These are phyloP conservation scores for Wallacemonas sp. DNA, from an alignment of 208 protist genomes.

Conservation along the genomic window DNA sequence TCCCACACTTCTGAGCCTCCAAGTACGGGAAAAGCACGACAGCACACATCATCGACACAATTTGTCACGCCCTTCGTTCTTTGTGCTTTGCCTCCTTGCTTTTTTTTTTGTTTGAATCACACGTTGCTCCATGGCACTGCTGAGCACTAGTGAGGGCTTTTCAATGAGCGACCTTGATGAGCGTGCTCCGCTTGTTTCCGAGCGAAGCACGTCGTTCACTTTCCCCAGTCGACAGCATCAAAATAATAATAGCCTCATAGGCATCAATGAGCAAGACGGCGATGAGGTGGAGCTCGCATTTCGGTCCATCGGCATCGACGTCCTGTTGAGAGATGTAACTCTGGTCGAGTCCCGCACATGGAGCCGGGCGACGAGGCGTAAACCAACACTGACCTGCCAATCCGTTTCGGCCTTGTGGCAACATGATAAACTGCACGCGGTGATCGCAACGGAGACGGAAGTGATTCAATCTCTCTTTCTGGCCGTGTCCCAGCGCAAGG, in stretches of 20 bases:
- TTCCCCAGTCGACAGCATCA: not conserved
- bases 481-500: conserved; percentile 28
- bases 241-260: not conserved
- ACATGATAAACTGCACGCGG: conserved; percentile 36
- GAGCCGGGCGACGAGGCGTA: conserved; percentile 19
- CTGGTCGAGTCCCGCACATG: conserved; percentile 25
- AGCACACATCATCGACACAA: too few species aligned
- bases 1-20: too few species aligned
- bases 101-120: too few species aligned
- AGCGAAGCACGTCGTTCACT: not conserved
- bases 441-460: conserved; percentile 42
- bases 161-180: conserved; percentile 9
- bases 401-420: conserved; percentile 36
- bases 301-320: conserved; percentile 26
- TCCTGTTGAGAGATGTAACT: conserved; percentile 40
- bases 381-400: conserved; percentile 38
- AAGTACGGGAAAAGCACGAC: too few species aligned
- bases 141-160: not conserved
- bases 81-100: too few species aligned
- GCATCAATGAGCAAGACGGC: not conserved
- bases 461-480: conserved; percentile 28
- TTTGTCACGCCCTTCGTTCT: too few species aligned
- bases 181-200: not conserved
- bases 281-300: conserved; percentile 24
- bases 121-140: too few species aligned